A percentile compares a stretch with the other conserved stretches of the same genome.
These are phyloP conservation scores for Yarrowia deformans DNA, from an alignment of 805 yeast species.

Conservation along the genomic window DNA sequence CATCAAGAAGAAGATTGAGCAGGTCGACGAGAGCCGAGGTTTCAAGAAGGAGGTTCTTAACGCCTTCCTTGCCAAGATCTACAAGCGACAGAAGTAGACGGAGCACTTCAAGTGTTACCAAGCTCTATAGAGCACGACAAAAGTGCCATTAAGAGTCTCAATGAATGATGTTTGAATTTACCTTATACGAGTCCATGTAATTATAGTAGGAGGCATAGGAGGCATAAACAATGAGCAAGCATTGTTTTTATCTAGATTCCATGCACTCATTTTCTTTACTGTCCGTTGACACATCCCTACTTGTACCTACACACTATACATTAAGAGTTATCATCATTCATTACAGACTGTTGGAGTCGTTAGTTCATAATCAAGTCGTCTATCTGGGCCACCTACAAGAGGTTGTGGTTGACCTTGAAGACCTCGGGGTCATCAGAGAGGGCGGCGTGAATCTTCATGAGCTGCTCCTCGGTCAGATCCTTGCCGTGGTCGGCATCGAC, in stretches of 20 bases:
- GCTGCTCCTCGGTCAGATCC: slow-evolving; percentile 5
- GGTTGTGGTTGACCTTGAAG: background rate
- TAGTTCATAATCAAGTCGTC: background rate
- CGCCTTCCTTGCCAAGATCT: slow-evolving; percentile 85
- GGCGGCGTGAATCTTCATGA: slow-evolving; percentile 7
- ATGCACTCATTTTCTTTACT: too few relatives aligned
- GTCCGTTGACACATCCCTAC: too few relatives aligned
- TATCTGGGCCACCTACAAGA: background rate
- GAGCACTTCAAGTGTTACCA: too few relatives aligned
- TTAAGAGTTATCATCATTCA: slow-evolving; percentile 37
- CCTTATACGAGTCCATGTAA: too few relatives aligned
- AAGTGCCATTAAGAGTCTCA: background rate
- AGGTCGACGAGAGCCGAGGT: slow-evolving; percentile 90
- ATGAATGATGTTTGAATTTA: background rate
- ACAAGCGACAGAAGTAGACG: slow-evolving; percentile 84
- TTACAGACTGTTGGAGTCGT: slow-evolving; percentile 39
- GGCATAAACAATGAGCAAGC: too few relatives aligned
- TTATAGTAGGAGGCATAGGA: background rate
- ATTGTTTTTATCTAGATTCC: too few relatives aligned
- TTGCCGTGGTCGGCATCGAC: background rate
- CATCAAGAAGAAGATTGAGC: slow-evolving; percentile 68
- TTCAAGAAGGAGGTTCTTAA: slow-evolving; percentile 86
- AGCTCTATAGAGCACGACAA: too few relatives aligned
- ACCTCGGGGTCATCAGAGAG: slow-evolving; percentile 1
- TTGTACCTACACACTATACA: too few relatives aligned